Percentiles rank a stretch among this genome's conserved stretches.
Conservation (phyloP, 2,329 filamentous ascomycete species). For the Colletotrichum nymphaeae region DNA sequence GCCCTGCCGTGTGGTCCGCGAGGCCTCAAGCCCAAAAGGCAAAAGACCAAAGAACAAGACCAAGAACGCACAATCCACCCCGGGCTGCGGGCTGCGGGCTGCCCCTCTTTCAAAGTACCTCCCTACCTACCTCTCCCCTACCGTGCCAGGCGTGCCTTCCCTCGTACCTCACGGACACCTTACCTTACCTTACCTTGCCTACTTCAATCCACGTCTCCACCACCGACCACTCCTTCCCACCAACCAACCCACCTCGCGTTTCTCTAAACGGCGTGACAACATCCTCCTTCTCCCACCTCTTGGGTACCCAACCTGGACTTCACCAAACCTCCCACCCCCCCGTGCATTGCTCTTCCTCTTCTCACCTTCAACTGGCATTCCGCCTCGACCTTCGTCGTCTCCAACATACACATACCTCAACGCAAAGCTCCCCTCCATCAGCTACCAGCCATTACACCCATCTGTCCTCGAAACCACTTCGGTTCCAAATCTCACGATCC, state of each 20-base stretch:
- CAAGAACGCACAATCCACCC: constrained; percentile 13
- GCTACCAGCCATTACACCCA: background rate
- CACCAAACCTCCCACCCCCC: constrained; percentile 11
- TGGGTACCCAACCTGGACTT: constrained; percentile 24
- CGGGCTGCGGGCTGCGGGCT: background rate
- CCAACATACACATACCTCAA: background rate
- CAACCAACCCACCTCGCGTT: constrained; percentile 30
- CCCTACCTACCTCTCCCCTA: constrained; percentile 13
- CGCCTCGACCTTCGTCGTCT: background rate
- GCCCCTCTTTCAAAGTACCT: constrained; percentile 33
- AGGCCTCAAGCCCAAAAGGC: constrained; percentile 22
- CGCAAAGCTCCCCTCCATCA: background rate
- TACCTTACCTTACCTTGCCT: background rate
- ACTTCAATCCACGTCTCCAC: constrained; percentile 9
- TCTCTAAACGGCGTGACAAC: constrained; percentile 29
- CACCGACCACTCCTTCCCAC: constrained; percentile 12
- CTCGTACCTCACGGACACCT: constrained; percentile 2
- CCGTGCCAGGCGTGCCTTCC: too few species aligned
- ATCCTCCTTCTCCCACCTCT: constrained; percentile 23
- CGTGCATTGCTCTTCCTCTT: background rate
- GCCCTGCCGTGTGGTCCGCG: constrained; percentile 34
- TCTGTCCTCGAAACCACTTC: background rate
- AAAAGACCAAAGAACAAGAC: constrained; percentile 1
- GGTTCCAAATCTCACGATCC: constrained; percentile 1
- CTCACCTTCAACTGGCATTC: constrained; percentile 16